A percentile compares a stretch with the other conserved stretches of the same genome.
Evolutionary conservation across 2,329 filamentous ascomycete species (phyloP).

Genomic region (Dothideomycetidae sp.): DNA sequence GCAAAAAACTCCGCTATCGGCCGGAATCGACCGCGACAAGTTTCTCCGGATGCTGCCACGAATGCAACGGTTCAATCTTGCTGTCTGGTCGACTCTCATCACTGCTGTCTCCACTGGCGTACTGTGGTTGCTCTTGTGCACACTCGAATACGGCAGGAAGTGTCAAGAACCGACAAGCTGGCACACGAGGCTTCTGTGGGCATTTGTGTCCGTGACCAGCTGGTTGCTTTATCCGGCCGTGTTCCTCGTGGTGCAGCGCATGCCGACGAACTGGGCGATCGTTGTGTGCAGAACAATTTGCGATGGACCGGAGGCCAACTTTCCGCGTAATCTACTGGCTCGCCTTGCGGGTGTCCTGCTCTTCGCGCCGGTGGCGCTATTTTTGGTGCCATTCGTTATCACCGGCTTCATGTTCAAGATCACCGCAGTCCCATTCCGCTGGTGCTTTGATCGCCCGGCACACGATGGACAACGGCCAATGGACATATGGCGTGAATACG

Average conservation of each 20-base stretch:
- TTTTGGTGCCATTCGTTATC: neutral
- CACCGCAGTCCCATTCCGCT: neutral
- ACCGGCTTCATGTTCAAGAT: neutral
- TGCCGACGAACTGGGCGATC: neutral
- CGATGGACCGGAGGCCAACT: neutral
- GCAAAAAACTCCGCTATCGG: neutral
- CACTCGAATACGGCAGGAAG: neutral
- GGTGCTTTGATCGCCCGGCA: neutral
- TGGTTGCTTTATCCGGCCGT: neutral
- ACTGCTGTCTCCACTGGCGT: neutral
- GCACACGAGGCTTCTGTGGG: neutral
- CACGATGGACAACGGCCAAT: neutral
- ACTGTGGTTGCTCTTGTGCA: neutral
- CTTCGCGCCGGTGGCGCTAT: neutral
- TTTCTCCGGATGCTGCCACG: neutral
- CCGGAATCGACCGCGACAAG: neutral
- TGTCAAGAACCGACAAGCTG: neutral
- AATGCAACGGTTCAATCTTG: neutral
- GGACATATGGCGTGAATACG: neutral
- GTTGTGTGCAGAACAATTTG: neutral
- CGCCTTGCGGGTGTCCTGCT: neutral
- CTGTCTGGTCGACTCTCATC: neutral
- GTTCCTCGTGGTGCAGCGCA: neutral
- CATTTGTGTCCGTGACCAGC: neutral
- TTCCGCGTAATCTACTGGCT: neutral